phyloP scores from a whole-genome alignment of 2,329 filamentous ascomycete genomes.

The Diaporthe sp. region DNA sequence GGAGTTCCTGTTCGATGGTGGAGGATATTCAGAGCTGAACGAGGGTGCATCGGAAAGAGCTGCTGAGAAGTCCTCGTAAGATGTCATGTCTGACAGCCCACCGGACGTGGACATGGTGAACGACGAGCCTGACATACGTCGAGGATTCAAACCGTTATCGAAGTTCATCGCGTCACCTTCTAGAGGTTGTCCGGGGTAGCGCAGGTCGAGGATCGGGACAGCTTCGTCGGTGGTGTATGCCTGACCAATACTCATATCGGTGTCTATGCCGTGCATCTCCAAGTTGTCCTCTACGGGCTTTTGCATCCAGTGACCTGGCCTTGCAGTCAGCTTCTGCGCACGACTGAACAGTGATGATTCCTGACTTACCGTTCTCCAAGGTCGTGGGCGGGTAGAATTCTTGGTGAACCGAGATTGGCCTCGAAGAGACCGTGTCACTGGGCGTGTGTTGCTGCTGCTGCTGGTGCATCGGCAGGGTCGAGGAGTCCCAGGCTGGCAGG shows the following conservation, averaged over 20 bases:
- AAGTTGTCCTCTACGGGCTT: slow-evolving; percentile 71
- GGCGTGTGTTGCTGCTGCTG: slow-evolving; percentile 51
- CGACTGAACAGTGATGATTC: slow-evolving; percentile 40
- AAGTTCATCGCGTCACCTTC: slow-evolving; percentile 66
- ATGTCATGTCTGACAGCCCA: slow-evolving; percentile 75
- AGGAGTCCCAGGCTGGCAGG: slow-evolving; percentile 70
- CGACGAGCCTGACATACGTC: slow-evolving; percentile 79
- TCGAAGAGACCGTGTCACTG: slow-evolving; percentile 64
- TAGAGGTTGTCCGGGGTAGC: slow-evolving; percentile 61
- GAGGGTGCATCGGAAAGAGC: slow-evolving; percentile 76
- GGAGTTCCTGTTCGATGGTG: slow-evolving; percentile 77
- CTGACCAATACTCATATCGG: slow-evolving; percentile 72
- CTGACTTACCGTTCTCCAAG: slow-evolving; percentile 63
- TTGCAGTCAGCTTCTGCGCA: slow-evolving; percentile 44
- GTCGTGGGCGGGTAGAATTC: slow-evolving; percentile 67
- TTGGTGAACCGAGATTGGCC: slow-evolving; percentile 70
- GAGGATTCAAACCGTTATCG: slow-evolving; percentile 66
- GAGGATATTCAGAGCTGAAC: slow-evolving; percentile 76
- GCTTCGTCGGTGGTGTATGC: slow-evolving; percentile 74
- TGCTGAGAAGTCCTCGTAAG: slow-evolving; percentile 79
- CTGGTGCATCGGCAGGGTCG: slow-evolving; percentile 63
- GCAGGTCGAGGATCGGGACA: slow-evolving; percentile 72
- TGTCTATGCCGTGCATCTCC: slow-evolving; percentile 68
- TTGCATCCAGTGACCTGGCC: slow-evolving; percentile 62
- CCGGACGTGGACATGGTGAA: slow-evolving; percentile 79